phyloP scores from a whole-genome alignment of 106 monocot genomes.

The Dendrobium catenatum region DNA sequence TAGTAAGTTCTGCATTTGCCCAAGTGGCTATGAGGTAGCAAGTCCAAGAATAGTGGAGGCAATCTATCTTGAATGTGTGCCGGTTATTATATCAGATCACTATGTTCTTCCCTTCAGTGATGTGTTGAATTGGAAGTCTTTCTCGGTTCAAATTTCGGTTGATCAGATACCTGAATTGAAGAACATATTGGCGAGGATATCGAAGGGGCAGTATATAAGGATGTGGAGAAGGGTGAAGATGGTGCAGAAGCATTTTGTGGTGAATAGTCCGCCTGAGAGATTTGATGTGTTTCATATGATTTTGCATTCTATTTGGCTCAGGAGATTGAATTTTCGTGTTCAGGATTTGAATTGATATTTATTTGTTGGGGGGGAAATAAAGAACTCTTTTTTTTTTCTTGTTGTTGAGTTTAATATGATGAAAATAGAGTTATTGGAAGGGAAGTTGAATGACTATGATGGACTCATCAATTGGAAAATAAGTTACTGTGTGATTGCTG shows the following conservation, averaged over 20 bases:
- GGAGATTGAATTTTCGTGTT: constrained; percentile 62
- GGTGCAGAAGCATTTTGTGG: constrained; percentile 68
- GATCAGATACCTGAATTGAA: constrained; percentile 71
- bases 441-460: too few relatives aligned
- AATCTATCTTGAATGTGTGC: constrained; percentile 75
- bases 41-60: constrained; percentile 86
- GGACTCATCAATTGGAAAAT: too few relatives aligned
- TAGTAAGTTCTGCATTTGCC: constrained; percentile 87
- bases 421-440: too few relatives aligned
- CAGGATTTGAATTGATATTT: background rate
- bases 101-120: constrained; percentile 78
- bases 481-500: too few relatives aligned
- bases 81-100: constrained; percentile 58
- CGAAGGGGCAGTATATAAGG: constrained; percentile 54
- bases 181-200: constrained; percentile 52
- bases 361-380: too few relatives aligned
- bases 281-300: constrained; percentile 83
- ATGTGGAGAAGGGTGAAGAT: constrained; percentile 67
- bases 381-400: too few relatives aligned
- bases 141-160: constrained; percentile 56
- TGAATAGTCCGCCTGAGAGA: constrained; percentile 44
- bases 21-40: constrained; percentile 91
- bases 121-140: constrained; percentile 75
- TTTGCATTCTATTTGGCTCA: constrained; percentile 83
- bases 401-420: too few relatives aligned